Evolutionary conservation across 129 eudicot genomes (phyloP), one percentile per base, ranked within the genome.

Genomic region (Lactuca sativa): DNA sequence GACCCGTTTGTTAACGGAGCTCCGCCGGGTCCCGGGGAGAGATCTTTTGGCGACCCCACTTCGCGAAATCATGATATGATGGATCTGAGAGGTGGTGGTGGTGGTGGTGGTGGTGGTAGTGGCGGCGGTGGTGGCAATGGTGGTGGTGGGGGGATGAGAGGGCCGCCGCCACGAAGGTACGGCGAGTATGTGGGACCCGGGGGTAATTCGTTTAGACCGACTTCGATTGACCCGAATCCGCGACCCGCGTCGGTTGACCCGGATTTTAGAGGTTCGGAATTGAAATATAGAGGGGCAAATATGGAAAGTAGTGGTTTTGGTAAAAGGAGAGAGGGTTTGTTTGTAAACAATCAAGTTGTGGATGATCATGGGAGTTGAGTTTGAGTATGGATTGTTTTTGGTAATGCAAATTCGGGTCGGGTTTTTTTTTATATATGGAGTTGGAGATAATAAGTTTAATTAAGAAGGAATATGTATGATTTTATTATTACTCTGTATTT

Each of bases 1-100:
- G 99, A 95, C 54, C 99, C 96, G 3, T 85, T 90, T 47, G 61
- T 86, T 12, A 80, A 66, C 36, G 97, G 85, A 72, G 86, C 89
- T 44, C 87, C 95, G n/a, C 68, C 97, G 4, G 80, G 73, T 43
- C 37, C 87, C 0, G 78, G 69, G 40, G 97, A 93, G 44, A 71
- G 95, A 66, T 72, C 90, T 70, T 89, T 79, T 17, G 62, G 82
- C 1, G 97, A 93, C 41, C 73, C 91, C 49, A 70, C 82, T 56
- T 69, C 96, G 1, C 82, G 91, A 66, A 84, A 64, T 64, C 67
- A 78, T 2, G 97, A 86, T 34, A 70, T 80, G 18, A 80, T 76
- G 88, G 99, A 90, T 61, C 71, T 82, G 40, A 84, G 92, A 79
- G 83, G 86, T 10, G 75, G 83, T 1, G 80, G 83, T 1, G 68